Conservation (phyloP, 768 basidiomycete genomes). For the Suillus subaureus region DNA sequence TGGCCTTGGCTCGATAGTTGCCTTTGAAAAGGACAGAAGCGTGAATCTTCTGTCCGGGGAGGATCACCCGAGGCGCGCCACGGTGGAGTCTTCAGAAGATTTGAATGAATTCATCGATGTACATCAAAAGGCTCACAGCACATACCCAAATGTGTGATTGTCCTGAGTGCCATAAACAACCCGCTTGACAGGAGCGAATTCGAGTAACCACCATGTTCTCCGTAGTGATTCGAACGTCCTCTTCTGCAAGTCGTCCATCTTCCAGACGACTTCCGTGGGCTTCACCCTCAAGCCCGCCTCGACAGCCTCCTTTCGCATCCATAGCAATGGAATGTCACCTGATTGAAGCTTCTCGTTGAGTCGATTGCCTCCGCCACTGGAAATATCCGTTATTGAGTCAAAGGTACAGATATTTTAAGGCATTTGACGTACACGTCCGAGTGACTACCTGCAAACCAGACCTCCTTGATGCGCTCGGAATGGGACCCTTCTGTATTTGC, state of each 20-base stretch:
- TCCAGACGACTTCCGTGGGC: slow-evolving; percentile 9
- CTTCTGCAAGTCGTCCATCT: slow-evolving; percentile 13
- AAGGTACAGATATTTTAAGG: neutral
- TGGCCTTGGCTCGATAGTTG: slow-evolving; percentile 12
- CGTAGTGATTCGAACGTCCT: slow-evolving; percentile 9
- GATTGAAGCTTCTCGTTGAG: slow-evolving; percentile 10
- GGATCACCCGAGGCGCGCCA: slow-evolving; percentile 7
- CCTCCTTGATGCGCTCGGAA: slow-evolving; percentile 30
- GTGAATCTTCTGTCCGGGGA: slow-evolving; percentile 16
- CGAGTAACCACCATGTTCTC: slow-evolving; percentile 3
- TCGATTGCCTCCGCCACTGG: slow-evolving; percentile 24
- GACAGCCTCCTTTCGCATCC: slow-evolving; percentile 30
- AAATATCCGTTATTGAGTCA: neutral
- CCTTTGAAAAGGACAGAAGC: slow-evolving; percentile 16
- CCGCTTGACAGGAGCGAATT: slow-evolving; percentile 11
- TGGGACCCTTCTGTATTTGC: slow-evolving; percentile 4
- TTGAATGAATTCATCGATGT: neutral
- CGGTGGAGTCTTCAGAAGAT: slow-evolving; percentile 2
- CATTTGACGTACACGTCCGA: slow-evolving; percentile 34
- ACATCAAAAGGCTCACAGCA: neutral
- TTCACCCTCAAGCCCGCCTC: slow-evolving; percentile 22
- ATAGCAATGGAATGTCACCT: slow-evolving; percentile 20
- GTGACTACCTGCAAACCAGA: slow-evolving; percentile 34
- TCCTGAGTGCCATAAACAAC: slow-evolving; percentile 10
- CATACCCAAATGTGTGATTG: slow-evolving; percentile 4